Evolutionary conservation across 2,329 filamentous ascomycete species (phyloP).

Genomic region (Rhinocladiella similis): DNA sequence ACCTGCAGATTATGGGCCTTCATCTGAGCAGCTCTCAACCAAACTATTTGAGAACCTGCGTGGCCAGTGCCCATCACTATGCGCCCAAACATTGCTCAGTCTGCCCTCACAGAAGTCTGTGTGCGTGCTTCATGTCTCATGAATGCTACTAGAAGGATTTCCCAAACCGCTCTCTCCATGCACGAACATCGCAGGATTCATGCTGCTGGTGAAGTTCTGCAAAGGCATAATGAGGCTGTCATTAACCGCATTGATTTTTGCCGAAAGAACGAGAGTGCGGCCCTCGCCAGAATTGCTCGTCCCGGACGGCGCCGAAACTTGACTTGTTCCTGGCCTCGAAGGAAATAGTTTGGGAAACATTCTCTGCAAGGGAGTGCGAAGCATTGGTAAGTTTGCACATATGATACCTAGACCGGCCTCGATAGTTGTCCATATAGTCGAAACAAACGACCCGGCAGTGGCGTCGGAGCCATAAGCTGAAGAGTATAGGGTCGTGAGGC

Average conservation of each 20-base stretch:
- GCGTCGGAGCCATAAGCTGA: constrained; percentile 28
- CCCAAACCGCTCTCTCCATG: too few relatives aligned
- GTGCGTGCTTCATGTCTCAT: too few relatives aligned
- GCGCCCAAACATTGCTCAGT: too few relatives aligned
- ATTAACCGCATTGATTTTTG: neutral
- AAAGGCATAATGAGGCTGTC: neutral
- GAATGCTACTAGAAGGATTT: too few relatives aligned
- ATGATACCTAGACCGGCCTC: constrained; percentile 40
- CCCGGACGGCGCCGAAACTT: constrained; percentile 9
- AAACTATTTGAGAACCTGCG: too few relatives aligned
- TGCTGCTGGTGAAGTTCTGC: too few relatives aligned
- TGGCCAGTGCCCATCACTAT: too few relatives aligned
- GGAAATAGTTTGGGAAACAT: constrained; percentile 22
- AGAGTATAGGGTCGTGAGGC: constrained; percentile 36
- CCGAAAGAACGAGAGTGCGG: constrained; percentile 3
- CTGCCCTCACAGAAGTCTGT: too few relatives aligned
- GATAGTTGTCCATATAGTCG: constrained; percentile 40
- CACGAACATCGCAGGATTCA: too few relatives aligned
- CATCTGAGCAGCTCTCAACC: too few relatives aligned
- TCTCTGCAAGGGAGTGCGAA: constrained; percentile 33
- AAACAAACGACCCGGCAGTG: constrained; percentile 32
- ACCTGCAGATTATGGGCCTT: too few relatives aligned
- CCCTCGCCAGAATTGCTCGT: constrained; percentile 2
- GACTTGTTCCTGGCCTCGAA: constrained; percentile 11
- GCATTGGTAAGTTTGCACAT: constrained; percentile 42